Evolutionary conservation across 306 rosid genomes (phyloP).

Genomic region (Vigna radiata): DNA sequence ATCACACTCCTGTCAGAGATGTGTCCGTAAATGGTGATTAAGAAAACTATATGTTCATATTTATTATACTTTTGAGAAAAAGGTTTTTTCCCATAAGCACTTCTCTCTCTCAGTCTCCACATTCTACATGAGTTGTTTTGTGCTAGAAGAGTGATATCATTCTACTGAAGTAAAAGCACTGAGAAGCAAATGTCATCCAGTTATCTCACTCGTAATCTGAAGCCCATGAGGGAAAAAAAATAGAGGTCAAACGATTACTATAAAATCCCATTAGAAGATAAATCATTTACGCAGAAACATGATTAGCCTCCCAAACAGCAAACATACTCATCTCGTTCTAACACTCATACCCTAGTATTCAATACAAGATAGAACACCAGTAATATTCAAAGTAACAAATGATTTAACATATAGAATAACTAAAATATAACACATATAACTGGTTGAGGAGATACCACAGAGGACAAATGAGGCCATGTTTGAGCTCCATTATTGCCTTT

Average conservation of each 20-base stretch:
- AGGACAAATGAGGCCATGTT: slow-evolving; percentile 55
- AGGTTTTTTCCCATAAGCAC: neutral
- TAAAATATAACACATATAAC: slow-evolving; percentile 30
- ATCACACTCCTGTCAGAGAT: too few species aligned
- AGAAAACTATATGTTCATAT: neutral
- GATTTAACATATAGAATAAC: neutral
- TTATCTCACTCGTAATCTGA: neutral
- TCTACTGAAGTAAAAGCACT: slow-evolving; percentile 5
- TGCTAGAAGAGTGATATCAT: neutral
- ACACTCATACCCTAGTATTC: neutral
- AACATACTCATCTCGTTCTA: neutral
- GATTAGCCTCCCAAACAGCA: neutral
- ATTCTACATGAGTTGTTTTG: neutral
- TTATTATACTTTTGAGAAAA: neutral
- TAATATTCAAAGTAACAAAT: neutral
- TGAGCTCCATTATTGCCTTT: slow-evolving; percentile 62
- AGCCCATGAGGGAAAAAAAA: neutral
- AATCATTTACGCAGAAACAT: slow-evolving; percentile 3
- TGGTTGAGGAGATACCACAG: slow-evolving; percentile 57
- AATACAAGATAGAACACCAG: slow-evolving; percentile 34
- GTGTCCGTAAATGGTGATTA: neutral
- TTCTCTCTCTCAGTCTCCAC: neutral
- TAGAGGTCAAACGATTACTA: neutral
- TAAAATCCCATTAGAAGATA: neutral
- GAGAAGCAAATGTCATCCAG: neutral